These are phyloP conservation scores for Ustilago esculenta DNA, from an alignment of 1,284 basidiomycete genomes.

Conservation along the genomic window DNA sequence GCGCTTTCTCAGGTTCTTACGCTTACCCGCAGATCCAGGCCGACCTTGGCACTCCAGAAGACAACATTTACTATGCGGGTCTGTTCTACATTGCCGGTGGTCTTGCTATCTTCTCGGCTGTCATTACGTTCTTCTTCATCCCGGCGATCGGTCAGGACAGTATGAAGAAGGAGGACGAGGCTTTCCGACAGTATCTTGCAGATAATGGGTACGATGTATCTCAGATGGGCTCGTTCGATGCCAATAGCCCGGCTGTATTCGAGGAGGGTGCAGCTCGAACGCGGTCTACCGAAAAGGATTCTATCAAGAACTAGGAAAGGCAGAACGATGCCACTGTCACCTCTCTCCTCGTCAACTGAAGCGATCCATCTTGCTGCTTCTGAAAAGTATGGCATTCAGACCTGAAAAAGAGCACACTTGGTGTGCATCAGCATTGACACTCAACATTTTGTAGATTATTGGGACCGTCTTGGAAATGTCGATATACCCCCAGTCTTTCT, in stretches of 20 bases:
- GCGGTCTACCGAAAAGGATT: constrained; percentile 10
- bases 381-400: too few relatives aligned
- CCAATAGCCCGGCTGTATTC: constrained; percentile 11
- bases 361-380: too few relatives aligned
- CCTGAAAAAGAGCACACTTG: too few relatives aligned
- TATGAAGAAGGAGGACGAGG: constrained; percentile 79
- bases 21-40: constrained; percentile 54
- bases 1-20: constrained; percentile 56
- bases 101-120: constrained; percentile 80
- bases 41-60: constrained; percentile 18
- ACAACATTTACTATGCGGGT: constrained; percentile 49
- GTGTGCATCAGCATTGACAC: too few relatives aligned
- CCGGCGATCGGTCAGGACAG: constrained; percentile 79
- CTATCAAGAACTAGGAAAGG: constrained; percentile 23
- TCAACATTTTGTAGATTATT: too few relatives aligned
- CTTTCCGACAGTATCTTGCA: constrained; percentile 68
- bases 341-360: constrained; percentile 18
- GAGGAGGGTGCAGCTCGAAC: constrained; percentile 36
- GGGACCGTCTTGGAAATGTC: too few relatives aligned
- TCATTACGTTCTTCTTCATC: constrained; percentile 79
- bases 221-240: constrained; percentile 49
- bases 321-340: constrained; percentile 3
- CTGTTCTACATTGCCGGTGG: constrained; percentile 70
- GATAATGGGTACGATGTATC: constrained; percentile 61
- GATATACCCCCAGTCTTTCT: too few relatives aligned